These are phyloP conservation scores for Digitaria exilis DNA, from an alignment of 202 grass and related monocot genomes.

Conservation along the genomic window DNA sequence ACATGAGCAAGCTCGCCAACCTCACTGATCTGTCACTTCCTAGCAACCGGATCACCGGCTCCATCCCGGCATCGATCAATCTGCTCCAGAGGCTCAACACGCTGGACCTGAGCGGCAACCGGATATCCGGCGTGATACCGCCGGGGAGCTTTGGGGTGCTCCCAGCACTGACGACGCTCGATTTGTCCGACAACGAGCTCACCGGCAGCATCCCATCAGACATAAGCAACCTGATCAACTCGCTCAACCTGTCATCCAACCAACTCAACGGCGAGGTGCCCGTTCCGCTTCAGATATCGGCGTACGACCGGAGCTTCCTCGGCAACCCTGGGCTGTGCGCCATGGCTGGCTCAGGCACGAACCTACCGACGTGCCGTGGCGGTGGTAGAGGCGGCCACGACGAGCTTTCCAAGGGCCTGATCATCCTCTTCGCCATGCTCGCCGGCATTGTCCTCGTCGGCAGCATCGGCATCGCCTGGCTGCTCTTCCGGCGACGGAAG, in stretches of 20 bases:
- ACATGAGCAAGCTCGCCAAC: conserved; percentile 45
- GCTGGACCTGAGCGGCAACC: conserved; percentile 67
- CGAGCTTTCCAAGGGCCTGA: conserved; percentile 56
- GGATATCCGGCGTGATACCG: conserved; percentile 52
- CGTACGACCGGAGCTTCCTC: conserved; percentile 61
- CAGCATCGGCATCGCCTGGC: conserved; percentile 41
- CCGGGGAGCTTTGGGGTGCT: conserved; percentile 49
- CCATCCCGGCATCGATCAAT: conserved; percentile 47
- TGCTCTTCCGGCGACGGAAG: conserved; percentile 49
- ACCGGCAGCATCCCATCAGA: conserved; percentile 61
- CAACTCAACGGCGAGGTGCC: conserved; percentile 67
- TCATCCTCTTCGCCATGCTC: conserved; percentile 50
- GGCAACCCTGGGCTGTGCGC: conserved; percentile 65
- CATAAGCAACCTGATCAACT: conserved; percentile 34
- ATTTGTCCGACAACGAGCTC: conserved; percentile 67
- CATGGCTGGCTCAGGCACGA: conserved; percentile 4
- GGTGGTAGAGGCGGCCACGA: neutral
- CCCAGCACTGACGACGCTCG: conserved; percentile 38
- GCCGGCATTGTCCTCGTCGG: conserved; percentile 45
- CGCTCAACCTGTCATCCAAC: conserved; percentile 66
- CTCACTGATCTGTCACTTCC: conserved; percentile 35
- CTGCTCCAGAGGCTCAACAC: conserved; percentile 46
- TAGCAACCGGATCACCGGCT: conserved; percentile 59
- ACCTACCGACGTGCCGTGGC: conserved; percentile 41
- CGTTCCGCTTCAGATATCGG: conserved; percentile 44